Evolutionary conservation across 2,329 filamentous ascomycete genomes (phyloP).

Genomic region (Phyllosticta citrichinensis): DNA sequence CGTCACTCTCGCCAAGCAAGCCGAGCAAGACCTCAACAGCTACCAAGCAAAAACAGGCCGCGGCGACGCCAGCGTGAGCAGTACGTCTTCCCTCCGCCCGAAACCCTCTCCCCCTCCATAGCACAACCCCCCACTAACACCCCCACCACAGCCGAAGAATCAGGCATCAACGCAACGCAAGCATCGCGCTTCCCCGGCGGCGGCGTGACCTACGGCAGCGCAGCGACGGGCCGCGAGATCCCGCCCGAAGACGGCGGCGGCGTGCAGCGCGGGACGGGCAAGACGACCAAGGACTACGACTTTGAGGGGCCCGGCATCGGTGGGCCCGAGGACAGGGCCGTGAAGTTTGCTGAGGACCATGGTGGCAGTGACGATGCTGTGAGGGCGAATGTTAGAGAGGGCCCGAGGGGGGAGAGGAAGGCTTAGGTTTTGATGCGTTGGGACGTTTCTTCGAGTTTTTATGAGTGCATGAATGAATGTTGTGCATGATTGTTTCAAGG

Average conservation of each 20-base stretch:
- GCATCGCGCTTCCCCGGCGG: constrained; percentile 35
- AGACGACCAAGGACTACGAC: constrained; percentile 36
- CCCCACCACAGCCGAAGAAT: constrained; percentile 30
- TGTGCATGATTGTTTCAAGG: neutral
- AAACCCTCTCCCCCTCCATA: neutral
- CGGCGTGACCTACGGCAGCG: constrained; percentile 33
- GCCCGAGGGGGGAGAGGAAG: neutral
- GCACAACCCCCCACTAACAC: neutral
- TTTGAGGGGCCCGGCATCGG: constrained; percentile 35
- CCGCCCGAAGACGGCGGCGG: constrained; percentile 37
- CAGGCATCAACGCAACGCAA: constrained; percentile 36
- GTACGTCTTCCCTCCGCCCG: constrained; percentile 19
- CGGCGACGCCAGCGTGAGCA: constrained; percentile 25
- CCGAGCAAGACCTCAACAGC: constrained; percentile 40
- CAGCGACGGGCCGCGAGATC: constrained; percentile 37
- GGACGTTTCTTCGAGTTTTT: neutral
- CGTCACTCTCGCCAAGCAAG: constrained; percentile 35
- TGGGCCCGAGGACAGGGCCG: constrained; percentile 37
- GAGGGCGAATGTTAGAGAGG: neutral
- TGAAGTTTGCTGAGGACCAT: constrained; percentile 27
- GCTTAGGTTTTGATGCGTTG: neutral
- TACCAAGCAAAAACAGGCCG: constrained; percentile 24
- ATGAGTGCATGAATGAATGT: neutral
- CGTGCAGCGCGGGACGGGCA: constrained; percentile 31
- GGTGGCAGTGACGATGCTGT: constrained; percentile 27